Evolutionary conservation across 805 yeast species (phyloP).

Genomic region (Ogataea wickerhamii): DNA sequence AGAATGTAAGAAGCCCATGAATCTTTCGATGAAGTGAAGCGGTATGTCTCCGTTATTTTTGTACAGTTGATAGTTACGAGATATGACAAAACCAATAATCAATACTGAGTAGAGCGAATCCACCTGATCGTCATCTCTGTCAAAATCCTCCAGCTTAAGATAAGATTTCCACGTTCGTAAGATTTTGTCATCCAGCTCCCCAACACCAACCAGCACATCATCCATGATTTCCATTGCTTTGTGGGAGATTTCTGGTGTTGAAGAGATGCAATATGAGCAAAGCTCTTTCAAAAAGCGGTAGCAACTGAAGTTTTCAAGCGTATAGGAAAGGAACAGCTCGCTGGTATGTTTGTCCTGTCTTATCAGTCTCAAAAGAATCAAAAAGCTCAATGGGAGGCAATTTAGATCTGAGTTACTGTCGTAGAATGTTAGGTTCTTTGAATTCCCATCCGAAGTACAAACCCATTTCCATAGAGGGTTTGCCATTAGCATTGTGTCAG

Average conservation of each 20-base stretch:
- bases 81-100: slow-evolving; percentile 5
- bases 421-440: slow-evolving; percentile 8
- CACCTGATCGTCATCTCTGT: slow-evolving; percentile 8
- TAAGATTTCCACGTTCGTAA: slow-evolving; percentile 7
- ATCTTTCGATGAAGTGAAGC: slow-evolving; percentile 3
- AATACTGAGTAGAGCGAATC: slow-evolving; percentile 12
- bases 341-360: background rate
- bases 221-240: slow-evolving; percentile 12
- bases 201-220: slow-evolving; percentile 14
- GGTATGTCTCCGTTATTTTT: slow-evolving; percentile 1
- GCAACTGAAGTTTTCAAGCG: slow-evolving; percentile 12
- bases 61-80: background rate
- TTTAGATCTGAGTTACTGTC: slow-evolving; percentile 4
- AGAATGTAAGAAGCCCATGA: slow-evolving; percentile 3
- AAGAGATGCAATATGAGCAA: slow-evolving; percentile 12
- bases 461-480: slow-evolving; percentile 4
- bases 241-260: slow-evolving; percentile 1
- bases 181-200: slow-evolving; percentile 10
- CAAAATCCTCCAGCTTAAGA: slow-evolving; percentile 5
- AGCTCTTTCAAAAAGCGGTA: slow-evolving; percentile 7
- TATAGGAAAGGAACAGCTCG: slow-evolving; percentile 15
- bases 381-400: slow-evolving; percentile 8
- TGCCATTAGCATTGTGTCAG: background rate
- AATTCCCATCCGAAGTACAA: slow-evolving; percentile 6
- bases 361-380: slow-evolving; percentile 7